Conservation (phyloP, 2,329 filamentous ascomycete species). For the Beauveria brongniartii region DNA sequence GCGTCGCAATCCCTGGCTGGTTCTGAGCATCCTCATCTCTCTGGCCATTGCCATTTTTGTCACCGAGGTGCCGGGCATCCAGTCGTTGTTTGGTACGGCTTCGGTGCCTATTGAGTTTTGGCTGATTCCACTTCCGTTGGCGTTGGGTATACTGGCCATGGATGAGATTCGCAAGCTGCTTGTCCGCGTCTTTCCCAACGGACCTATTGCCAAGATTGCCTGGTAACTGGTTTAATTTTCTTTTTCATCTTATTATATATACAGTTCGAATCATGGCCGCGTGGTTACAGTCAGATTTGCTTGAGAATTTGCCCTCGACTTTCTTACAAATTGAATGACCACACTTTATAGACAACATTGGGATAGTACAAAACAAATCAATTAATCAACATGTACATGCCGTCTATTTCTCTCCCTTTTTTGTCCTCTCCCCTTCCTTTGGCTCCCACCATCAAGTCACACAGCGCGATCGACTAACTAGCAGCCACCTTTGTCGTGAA, state of each 20-base stretch:
- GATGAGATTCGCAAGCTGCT: slow-evolving; percentile 45
- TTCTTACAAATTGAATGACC: no score
- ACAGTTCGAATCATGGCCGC: no score
- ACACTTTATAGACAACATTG: no score
- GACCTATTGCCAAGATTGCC: slow-evolving; percentile 36
- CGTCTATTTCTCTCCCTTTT: no score
- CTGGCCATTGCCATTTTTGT: slow-evolving; percentile 45
- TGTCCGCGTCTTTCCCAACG: slow-evolving; percentile 37
- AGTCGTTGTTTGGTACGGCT: slow-evolving; percentile 39
- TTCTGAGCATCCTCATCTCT: slow-evolving; percentile 37
- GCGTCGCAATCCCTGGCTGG: slow-evolving; percentile 42
- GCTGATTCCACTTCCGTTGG: slow-evolving; percentile 42
- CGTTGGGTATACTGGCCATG: slow-evolving; percentile 40
- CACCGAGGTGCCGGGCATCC: slow-evolving; percentile 41
- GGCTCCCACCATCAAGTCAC: no score
- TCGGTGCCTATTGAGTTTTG: slow-evolving; percentile 44
- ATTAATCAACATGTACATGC: no score
- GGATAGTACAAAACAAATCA: no score
- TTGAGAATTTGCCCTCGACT: no score
- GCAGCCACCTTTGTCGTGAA: no score
- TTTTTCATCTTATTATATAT: neutral
- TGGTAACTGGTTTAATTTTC: slow-evolving; percentile 32
- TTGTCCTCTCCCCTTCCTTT: no score
- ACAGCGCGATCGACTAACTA: no score
- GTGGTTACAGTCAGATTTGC: no score